Evolutionary conservation across 1,284 basidiomycete species (phyloP), one percentile per base, ranked within the genome.

Genomic region (Exobasidium rhododendri): DNA sequence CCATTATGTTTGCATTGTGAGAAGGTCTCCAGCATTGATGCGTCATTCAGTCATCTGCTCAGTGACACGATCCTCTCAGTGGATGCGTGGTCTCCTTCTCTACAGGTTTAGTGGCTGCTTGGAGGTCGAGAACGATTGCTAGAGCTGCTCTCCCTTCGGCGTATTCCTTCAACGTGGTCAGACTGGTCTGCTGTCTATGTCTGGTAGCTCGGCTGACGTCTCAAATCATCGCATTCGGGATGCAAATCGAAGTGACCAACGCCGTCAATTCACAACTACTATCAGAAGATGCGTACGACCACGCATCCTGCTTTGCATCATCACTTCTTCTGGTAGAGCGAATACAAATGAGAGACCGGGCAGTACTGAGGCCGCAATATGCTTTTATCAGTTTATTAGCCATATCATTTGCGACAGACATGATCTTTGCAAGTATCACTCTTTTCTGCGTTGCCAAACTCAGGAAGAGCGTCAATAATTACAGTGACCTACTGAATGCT

Each of bases 91-190:
- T 55, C 4, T 55, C 52, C 14, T 24, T 55, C 4, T 44, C 40
- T 13, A 55, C 52, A 20, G 52, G 29, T n/a, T 55, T 17, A 14
- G 40, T 32, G 22, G 22, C 20, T 35, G 52, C 52, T n/a, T 55
- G 52, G 52, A 20, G 52, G 3, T 55, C 32, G 13, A 14, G 31
- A 22, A 55, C 52, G 52, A 55, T 55, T 31, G 30, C 52, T 20
- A 35, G 52, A 35, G 52, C 52, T 26, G 52, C 52, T 14, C 14
- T 55, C 4, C 13, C n/a, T 30, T 35, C 52, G 20, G 14, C 52
- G 22, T 29, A 14, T 2, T 29, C n/a, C 13, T 55, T 32, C 30
- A 22, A 11, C 2, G 29, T 55, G 20, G n/a, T 44, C 4, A 20
- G 29, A 26, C 31, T 55, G 31, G 29, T 55, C n/a, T 55, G 52